These are phyloP conservation scores for Pholiota conissans DNA, from an alignment of 768 basidiomycete species.

Conservation along the genomic window DNA sequence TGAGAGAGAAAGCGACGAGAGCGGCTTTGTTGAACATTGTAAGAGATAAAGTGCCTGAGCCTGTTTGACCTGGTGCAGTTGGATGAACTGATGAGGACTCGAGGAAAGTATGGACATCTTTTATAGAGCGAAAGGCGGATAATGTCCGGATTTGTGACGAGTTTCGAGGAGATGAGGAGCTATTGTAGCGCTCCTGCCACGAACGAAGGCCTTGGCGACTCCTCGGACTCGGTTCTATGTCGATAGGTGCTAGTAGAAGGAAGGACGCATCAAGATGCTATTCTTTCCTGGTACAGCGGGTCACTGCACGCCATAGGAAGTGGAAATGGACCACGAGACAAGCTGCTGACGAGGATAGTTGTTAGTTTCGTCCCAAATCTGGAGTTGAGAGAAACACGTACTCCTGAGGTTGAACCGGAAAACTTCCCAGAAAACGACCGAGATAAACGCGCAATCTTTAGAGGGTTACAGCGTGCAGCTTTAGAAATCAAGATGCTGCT, in stretches of 20 bases:
- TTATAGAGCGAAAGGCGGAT: slow-evolving; percentile 21
- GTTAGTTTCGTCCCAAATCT: not conserved
- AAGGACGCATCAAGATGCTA: slow-evolving; percentile 8
- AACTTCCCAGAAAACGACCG: slow-evolving; percentile 18
- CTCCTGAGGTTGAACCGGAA: slow-evolving; percentile 14
- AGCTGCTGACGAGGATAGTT: not conserved
- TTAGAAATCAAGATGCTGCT: not conserved
- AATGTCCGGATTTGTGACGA: slow-evolving; percentile 19
- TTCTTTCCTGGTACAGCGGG: not conserved
- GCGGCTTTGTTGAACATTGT: slow-evolving; percentile 39
- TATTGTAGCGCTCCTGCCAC: not conserved
- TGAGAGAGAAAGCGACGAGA: slow-evolving; percentile 39
- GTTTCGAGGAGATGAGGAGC: not conserved
- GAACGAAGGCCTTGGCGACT: slow-evolving; percentile 6
- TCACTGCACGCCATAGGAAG: slow-evolving; percentile 4
- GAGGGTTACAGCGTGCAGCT: slow-evolving; percentile 15
- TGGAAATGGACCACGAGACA: slow-evolving; percentile 1
- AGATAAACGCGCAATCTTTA: too few species aligned
- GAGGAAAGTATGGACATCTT: slow-evolving; percentile 8
- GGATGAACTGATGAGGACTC: slow-evolving; percentile 17
- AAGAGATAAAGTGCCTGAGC: slow-evolving; percentile 12
- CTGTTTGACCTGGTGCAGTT: slow-evolving; percentile 18
- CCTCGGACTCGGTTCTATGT: slow-evolving; percentile 7
- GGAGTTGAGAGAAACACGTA: not conserved
- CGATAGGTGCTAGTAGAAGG: not conserved